Evolutionary conservation across 192 early-diverging fungal species (phyloP), one percentile per base, ranked within the genome.

Genomic region (Paraglomus brasilianum): DNA sequence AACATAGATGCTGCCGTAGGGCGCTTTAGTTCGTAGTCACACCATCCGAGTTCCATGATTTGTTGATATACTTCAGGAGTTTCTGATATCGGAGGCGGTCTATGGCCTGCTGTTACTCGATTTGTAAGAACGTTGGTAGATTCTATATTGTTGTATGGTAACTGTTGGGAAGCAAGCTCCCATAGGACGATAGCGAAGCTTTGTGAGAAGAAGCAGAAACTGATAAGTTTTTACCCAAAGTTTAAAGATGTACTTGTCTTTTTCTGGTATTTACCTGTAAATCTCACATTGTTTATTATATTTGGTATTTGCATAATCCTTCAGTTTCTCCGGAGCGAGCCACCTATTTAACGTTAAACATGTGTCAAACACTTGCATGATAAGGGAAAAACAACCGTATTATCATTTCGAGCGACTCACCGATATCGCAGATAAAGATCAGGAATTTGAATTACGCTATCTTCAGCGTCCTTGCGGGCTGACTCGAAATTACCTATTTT

Each of bases 231-330:
- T 53, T 22, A 53, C 51, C 9, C 7, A n/a, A 53, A 53, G n/a
- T n/a, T n/a, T n/a, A n/a, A n/a, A 53, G n/a, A 53, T 22, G n/a
- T 53, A 15, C 9, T n/a, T 53, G n/a, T n/a, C n/a, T n/a, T n/a
- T n/a, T n/a, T n/a, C n/a, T n/a, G n/a, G n/a, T n/a, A n/a, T n/a
- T n/a, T n/a, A 59, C 57, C 57, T 59, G 30, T 59, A 59, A 21
- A 59, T 59, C 36, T 59, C 57, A 36, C 57, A 59, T 59, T 59
- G 57, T 36, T 59, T 59, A 9, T 24, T 59, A 39, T 59, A 59
- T n/a, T 24, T 14, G 41, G 36, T 59, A 5, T 59, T 40, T 8
- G 6, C 41, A 59, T 59, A 59, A n/a, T 59, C 15, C 9, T 14
- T 10, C 9, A 59, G 30, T 40, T 59, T 59, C 41, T 59, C 57